Evolutionary conservation across 306 rosid genomes (phyloP).

Genomic region (Vigna nakashimae): DNA sequence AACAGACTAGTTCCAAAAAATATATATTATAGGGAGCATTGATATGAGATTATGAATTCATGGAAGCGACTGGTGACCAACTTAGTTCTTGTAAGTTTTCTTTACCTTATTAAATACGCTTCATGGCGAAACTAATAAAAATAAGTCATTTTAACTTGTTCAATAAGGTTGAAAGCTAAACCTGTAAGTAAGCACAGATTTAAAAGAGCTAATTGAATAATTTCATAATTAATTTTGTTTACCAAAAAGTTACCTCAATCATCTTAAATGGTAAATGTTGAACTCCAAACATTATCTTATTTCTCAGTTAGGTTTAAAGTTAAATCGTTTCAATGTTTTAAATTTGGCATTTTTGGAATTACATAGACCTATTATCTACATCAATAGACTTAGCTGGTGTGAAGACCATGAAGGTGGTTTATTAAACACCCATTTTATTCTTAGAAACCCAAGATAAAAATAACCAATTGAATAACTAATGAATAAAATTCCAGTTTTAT

Average conservation of each 20-base stretch:
- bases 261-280: slow-evolving; percentile 14
- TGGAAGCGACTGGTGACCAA: not conserved
- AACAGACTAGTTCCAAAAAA: slow-evolving; percentile 10
- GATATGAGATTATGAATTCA: not conserved
- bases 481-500: slow-evolving; percentile 1
- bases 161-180: not conserved
- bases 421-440: not conserved
- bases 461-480: not conserved
- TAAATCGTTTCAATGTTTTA: slow-evolving; percentile 22
- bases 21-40: not conserved
- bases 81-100: not conserved
- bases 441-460: slow-evolving; percentile 9
- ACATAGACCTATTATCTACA: not conserved
- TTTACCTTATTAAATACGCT: not conserved
- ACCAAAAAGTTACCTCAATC: not conserved
- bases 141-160: not conserved
- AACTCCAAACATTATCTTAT: slow-evolving; percentile 7
- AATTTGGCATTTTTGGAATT: slow-evolving; percentile 25
- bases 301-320: slow-evolving; percentile 9
- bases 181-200: slow-evolving; percentile 1
- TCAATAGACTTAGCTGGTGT: slow-evolving; percentile 20
- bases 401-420: slow-evolving; percentile 19
- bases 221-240: not conserved
- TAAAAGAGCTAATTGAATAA: not conserved
- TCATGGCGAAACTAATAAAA: not conserved